A percentile compares a stretch with the other conserved stretches of the same genome.
Conservation (phyloP, 2,329 filamentous ascomycete genomes). For the Aspergillus ibericus region DNA sequence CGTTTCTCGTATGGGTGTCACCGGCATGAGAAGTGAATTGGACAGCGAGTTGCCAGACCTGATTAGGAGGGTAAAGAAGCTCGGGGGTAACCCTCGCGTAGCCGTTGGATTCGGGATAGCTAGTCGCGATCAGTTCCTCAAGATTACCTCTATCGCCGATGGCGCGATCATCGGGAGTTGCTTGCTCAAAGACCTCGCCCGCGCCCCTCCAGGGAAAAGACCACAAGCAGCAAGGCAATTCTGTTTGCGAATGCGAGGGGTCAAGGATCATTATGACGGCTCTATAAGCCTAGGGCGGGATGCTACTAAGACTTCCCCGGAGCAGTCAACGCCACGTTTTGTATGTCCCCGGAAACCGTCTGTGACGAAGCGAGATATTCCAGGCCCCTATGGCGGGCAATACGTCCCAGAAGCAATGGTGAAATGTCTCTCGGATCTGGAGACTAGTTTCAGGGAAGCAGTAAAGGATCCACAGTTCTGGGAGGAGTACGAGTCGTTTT, state of each 20-base stretch:
- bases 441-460: background rate
- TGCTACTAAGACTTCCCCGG: too few relatives aligned
- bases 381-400: background rate
- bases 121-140: background rate
- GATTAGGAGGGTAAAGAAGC: background rate
- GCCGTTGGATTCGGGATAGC: background rate
- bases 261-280: too few relatives aligned
- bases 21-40: constrained; percentile 51
- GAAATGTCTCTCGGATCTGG: background rate
- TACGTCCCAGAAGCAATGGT: background rate
- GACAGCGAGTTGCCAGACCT: constrained; percentile 32
- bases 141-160: background rate
- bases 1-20: constrained; percentile 91
- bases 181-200: background rate
- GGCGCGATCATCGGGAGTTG: background rate
- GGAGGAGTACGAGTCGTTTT: background rate
- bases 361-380: too few relatives aligned
- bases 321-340: too few relatives aligned
- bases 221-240: too few relatives aligned
- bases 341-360: too few relatives aligned
- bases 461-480: background rate
- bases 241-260: too few relatives aligned
- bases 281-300: too few relatives aligned
- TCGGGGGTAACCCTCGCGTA: background rate
- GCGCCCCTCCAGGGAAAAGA: too few relatives aligned